Percentiles rank a stretch among this genome's conserved stretches.
Conservation (phyloP, 805 yeast species). For the Clavispora santaluciae region DNA sequence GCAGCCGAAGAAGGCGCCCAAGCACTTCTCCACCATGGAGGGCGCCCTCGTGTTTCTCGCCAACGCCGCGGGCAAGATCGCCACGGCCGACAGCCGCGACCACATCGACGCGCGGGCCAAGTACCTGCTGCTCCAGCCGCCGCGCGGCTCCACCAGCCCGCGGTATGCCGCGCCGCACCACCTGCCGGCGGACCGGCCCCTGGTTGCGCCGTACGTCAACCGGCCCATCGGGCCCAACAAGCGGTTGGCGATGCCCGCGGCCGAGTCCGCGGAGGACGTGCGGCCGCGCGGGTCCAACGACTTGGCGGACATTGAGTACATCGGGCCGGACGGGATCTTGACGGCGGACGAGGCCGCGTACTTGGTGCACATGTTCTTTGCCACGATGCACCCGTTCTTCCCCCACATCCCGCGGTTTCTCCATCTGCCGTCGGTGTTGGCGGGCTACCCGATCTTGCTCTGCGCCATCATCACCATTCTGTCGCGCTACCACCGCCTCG, state of each 20-base stretch:
- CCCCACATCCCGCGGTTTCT: constrained; percentile 79
- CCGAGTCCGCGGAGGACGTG: constrained; percentile 35
- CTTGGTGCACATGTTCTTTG: constrained; percentile 58
- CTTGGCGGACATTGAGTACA: constrained; percentile 59
- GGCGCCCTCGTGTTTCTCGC: constrained; percentile 72
- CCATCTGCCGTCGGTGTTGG: constrained; percentile 59
- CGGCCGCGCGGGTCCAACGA: constrained; percentile 45
- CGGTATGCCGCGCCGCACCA: neutral
- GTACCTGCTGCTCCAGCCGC: constrained; percentile 42
- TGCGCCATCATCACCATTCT: constrained; percentile 80
- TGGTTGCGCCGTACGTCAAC: constrained; percentile 1
- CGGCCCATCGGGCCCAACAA: constrained; percentile 6
- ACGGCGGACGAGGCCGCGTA: constrained; percentile 58
- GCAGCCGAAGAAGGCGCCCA: neutral
- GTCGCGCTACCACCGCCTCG: constrained; percentile 66
- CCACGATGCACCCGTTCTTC: constrained; percentile 82
- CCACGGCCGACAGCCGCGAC: constrained; percentile 63
- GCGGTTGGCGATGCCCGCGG: constrained; percentile 40
- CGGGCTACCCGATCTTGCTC: constrained; percentile 74
- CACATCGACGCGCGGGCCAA: constrained; percentile 48
- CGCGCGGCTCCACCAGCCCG: neutral
- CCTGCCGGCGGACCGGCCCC: neutral
- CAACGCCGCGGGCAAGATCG: constrained; percentile 73
- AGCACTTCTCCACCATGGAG: constrained; percentile 40
- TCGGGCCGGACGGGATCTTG: constrained; percentile 54